phyloP scores from a whole-genome alignment of 805 yeast species.

The Kuraishia floccosa region DNA sequence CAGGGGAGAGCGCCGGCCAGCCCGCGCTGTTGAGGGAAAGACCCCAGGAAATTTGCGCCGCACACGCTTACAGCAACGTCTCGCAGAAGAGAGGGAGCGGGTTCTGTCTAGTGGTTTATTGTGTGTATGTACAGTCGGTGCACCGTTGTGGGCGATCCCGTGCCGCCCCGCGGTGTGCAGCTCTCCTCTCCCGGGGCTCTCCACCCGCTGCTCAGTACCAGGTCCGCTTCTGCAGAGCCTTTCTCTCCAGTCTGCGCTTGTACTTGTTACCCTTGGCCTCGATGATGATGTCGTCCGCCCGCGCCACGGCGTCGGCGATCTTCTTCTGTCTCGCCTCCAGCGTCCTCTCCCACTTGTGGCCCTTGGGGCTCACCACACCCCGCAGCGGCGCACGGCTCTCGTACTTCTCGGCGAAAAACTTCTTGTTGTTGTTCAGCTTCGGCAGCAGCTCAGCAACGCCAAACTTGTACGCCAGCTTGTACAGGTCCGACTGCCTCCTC shows the following conservation, averaged over 20 bases:
- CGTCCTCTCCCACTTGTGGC: slow-evolving; percentile 69
- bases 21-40: too few relatives aligned
- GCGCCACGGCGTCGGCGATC: slow-evolving; percentile 54
- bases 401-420: slow-evolving; percentile 72
- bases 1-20: too few relatives aligned
- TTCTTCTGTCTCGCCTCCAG: slow-evolving; percentile 44
- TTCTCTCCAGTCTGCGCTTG: slow-evolving; percentile 29
- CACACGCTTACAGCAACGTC: too few relatives aligned
- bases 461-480: slow-evolving; percentile 68
- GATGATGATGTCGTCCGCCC: slow-evolving; percentile 55
- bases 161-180: too few relatives aligned
- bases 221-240: slow-evolving; percentile 19
- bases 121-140: too few relatives aligned
- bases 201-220: slow-evolving; percentile 19
- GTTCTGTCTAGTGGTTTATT: too few relatives aligned
- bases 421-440: slow-evolving; percentile 42
- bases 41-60: too few relatives aligned
- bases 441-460: slow-evolving; percentile 81
- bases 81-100: too few relatives aligned
- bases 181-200: too few relatives aligned
- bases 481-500: slow-evolving; percentile 75
- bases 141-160: too few relatives aligned
- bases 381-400: slow-evolving; percentile 56
- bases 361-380: slow-evolving; percentile 73
- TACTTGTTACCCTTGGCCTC: slow-evolving; percentile 51